Base-by-base conservation (phyloP, 2,329 filamentous ascomycete genomes). In the Talaromyces pinophilus region DNA sequence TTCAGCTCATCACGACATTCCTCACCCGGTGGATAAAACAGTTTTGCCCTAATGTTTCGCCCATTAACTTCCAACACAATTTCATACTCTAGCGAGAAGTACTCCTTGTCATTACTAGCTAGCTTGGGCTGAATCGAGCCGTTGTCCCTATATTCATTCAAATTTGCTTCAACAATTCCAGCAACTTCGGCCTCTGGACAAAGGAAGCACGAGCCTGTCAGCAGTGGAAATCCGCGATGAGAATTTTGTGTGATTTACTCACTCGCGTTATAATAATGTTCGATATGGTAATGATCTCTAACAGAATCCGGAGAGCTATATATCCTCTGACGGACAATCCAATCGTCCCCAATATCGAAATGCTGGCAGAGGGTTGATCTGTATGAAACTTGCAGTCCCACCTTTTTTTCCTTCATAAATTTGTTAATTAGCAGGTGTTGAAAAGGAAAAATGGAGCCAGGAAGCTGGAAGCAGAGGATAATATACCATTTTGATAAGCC, bases 401-500 rank as follows among this genome's bases (percentile, higher is more conserved):
- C 2, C 50, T 3, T 54, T 33, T 17, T 33, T 15, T 30, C n/a
- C 50, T 33, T 8, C 1, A n/a, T 17, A 1, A 6, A 2, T 54
- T 54, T 8, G 28, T 30, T 15, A 54, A 8, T 52, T 17, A 30
- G 3, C 15, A 30, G 7, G n/a, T 10, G 7, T n/a, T 3, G 17
- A 17, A 28, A n/a, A 3, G 2, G 13, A 28, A 17, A 7, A 10
- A 46, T 46, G 4, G 25, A 25, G 25, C 25, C 25, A 25, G 25
- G 25, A 25, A 25, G 25, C 25, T 25, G 48, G 25, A 54, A 5
- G 15, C 17, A 54, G 25, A 30, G 7, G 3, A 54, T 33, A 25
- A n/a, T 1, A 17, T 48, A 48, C 59, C 59, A 7, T 22, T n/a
- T 48, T 61, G 10, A 61, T 59, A 22, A 61, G 7, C 59, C 59